These are phyloP conservation scores for Nicotiana undulata DNA, from an alignment of 257 asterid genomes.

Conservation along the genomic window DNA sequence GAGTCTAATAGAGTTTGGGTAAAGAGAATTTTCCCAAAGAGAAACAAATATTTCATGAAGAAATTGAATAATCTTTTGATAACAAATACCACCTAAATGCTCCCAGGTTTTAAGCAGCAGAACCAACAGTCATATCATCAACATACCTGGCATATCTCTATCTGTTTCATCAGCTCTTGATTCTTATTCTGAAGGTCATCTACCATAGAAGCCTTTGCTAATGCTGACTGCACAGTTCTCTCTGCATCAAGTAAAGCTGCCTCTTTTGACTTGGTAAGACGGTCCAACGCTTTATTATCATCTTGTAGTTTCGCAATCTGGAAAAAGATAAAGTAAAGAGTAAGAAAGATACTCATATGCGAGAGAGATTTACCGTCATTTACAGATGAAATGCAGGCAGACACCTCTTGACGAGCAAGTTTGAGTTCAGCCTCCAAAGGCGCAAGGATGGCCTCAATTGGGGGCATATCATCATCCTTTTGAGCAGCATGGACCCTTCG, in stretches of 20 bases:
- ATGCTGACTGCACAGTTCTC: slow-evolving; percentile 86
- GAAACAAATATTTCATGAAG: neutral
- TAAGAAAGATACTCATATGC: slow-evolving; percentile 5
- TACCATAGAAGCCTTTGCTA: slow-evolving; percentile 96
- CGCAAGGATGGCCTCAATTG: slow-evolving; percentile 94
- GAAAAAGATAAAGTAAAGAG: slow-evolving; percentile 3
- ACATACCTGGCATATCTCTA: slow-evolving; percentile 87
- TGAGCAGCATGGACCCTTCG: slow-evolving; percentile 95
- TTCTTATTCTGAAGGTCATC: slow-evolving; percentile 97
- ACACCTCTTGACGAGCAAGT: slow-evolving; percentile 93
- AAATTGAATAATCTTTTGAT: neutral
- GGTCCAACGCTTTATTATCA: slow-evolving; percentile 89
- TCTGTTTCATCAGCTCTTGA: slow-evolving; percentile 95
- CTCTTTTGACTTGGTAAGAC: slow-evolving; percentile 94
- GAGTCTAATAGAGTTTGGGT: neutral
- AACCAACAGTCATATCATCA: neutral
- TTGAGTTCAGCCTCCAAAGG: slow-evolving; percentile 95
- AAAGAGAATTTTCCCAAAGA: slow-evolving; percentile 2
- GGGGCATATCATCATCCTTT: slow-evolving; percentile 98
- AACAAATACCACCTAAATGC: neutral
- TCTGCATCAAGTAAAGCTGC: slow-evolving; percentile 96
- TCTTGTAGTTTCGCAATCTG: slow-evolving; percentile 93
- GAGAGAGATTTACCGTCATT: neutral
- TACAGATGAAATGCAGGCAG: neutral
- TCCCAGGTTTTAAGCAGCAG: neutral